Conservation (phyloP, 192 early-diverging fungal species). For the Rhizoclosmatium sp. region DNA sequence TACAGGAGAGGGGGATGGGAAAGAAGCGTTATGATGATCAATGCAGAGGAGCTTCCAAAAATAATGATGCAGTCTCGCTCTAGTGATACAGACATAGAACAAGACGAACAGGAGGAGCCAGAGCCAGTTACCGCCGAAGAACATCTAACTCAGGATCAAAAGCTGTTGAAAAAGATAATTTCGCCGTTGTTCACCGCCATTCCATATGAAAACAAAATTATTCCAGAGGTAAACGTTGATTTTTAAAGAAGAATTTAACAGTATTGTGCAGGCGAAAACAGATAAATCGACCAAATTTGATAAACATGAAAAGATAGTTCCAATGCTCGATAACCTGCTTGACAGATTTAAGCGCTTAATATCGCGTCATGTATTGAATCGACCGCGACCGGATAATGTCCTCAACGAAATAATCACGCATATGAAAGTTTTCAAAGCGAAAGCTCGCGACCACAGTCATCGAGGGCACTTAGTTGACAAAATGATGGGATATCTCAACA, state of each 20-base stretch:
- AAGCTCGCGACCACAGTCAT: conserved; percentile 20
- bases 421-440: neutral
- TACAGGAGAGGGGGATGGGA: conserved; percentile 9
- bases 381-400: conserved; percentile 1
- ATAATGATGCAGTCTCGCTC: neutral
- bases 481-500: conserved; percentile 20
- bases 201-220: conserved; percentile 29
- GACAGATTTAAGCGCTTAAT: neutral
- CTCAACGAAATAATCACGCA: conserved; percentile 16
- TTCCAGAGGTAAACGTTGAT: neutral
- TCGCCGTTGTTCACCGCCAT: conserved; percentile 2
- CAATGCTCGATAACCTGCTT: neutral
- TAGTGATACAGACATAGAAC: neutral
- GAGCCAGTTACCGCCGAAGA: neutral
- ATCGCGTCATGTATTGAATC: neutral
- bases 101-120: neutral
- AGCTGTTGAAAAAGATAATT: conserved; percentile 10
- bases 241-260: neutral
- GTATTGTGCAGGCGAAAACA: neutral
- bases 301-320: neutral
- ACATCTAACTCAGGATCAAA: neutral
- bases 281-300: neutral
- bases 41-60: conserved; percentile 7
- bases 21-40: conserved; percentile 5
- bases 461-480: conserved; percentile 25